Evolutionary conservation across 805 yeast species (phyloP).

Genomic region (Schizosaccharomyces lindneri): DNA sequence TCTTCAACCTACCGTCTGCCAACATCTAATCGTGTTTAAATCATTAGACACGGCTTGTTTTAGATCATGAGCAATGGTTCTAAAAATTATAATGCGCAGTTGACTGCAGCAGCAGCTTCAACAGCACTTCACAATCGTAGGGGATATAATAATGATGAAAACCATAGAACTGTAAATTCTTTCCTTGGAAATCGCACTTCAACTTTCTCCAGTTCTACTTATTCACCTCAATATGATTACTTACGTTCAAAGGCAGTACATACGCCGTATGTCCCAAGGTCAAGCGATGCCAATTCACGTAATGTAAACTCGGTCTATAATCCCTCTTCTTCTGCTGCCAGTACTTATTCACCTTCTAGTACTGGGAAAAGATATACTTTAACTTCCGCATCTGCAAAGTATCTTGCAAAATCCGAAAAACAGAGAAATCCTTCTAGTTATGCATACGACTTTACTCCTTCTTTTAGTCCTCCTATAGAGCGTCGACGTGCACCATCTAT

Average conservation of each 20-base stretch:
- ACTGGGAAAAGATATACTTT: not conserved
- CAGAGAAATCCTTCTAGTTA: not conserved
- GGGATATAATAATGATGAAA: not conserved
- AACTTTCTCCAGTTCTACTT: not conserved
- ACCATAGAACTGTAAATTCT: not conserved
- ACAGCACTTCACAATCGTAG: not conserved
- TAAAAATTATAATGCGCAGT: not conserved
- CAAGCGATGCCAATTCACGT: not conserved
- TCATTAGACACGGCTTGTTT: too few species aligned
- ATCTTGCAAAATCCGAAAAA: not conserved
- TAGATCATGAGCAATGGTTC: not conserved
- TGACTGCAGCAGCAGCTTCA: not conserved
- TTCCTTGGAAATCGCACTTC: not conserved
- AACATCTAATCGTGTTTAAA: too few species aligned
- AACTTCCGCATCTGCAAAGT: not conserved
- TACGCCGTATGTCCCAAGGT: too few species aligned
- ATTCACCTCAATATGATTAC: not conserved
- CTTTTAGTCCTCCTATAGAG: not conserved
- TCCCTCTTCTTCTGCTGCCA: not conserved
- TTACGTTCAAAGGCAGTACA: not conserved
- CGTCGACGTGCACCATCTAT: not conserved
- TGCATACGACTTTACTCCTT: not conserved
- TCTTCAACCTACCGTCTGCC: too few species aligned
- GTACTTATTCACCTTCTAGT: not conserved
- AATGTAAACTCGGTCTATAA: not conserved